Percentiles rank a stretch among this genome's conserved stretches.
Conservation (phyloP, 2,329 filamentous ascomycete species). For the Chaetothyriales sp. region DNA sequence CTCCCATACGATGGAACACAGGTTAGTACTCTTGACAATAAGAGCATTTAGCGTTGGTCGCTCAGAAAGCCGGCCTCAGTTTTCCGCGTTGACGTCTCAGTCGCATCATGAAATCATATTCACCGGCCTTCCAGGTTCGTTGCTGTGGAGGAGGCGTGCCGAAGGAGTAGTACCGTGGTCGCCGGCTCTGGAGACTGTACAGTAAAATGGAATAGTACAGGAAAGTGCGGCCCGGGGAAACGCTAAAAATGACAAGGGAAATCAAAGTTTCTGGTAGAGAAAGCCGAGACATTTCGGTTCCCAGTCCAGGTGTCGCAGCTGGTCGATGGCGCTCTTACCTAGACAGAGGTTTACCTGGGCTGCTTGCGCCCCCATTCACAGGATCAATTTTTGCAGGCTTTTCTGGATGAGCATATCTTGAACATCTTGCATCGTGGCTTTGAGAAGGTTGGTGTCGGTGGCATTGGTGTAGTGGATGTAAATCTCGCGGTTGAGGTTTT, state of each 20-base stretch:
- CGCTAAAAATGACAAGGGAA: not conserved
- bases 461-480: conserved; percentile 48
- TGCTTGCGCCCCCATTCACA: conserved; percentile 35
- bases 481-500: conserved; percentile 43
- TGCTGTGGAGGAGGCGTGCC: not conserved
- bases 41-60: not conserved
- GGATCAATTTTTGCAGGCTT: conserved; percentile 65
- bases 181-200: not conserved
- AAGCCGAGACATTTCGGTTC: too few relatives aligned
- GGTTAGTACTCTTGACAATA: not conserved
- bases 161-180: not conserved
- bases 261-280: not conserved
- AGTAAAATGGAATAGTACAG: not conserved
- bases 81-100: not conserved
- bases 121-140: not conserved
- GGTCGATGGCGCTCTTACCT: too few relatives aligned
- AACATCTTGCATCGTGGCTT: conserved; percentile 74
- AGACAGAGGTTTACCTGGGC: not conserved
- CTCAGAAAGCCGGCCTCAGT: not conserved
- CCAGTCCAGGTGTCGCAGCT: too few relatives aligned
- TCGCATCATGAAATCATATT: not conserved
- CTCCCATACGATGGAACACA: not conserved
- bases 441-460: conserved; percentile 59
- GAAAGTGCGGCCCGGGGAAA: not conserved
- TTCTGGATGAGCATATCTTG: conserved; percentile 81